Conservation (phyloP, 2,329 filamentous ascomycete species). For the Keithomyces neogunnii region DNA sequence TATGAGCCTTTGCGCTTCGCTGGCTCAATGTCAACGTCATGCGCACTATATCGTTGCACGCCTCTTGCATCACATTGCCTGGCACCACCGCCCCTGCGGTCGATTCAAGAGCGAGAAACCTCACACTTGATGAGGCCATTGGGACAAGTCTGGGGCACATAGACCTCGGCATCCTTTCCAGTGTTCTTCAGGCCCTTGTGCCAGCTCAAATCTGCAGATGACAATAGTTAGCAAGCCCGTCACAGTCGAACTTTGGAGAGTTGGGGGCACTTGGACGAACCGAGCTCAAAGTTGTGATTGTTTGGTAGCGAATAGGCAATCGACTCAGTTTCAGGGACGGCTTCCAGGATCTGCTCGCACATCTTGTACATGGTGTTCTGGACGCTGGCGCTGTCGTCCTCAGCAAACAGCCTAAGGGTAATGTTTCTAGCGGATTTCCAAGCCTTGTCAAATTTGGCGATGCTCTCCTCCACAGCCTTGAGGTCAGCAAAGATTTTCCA, state of each 20-base stretch:
- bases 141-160: conserved; percentile 83
- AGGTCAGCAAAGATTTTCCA: conserved; percentile 68
- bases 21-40: background rate
- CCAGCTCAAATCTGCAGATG: conserved; percentile 73
- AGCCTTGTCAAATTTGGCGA: conserved; percentile 66
- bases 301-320: conserved; percentile 86
- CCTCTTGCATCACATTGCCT: background rate
- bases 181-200: conserved; percentile 94
- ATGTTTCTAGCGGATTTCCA: conserved; percentile 72
- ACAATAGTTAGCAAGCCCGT: background rate
- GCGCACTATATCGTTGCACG: background rate
- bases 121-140: conserved; percentile 96
- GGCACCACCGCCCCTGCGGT: background rate
- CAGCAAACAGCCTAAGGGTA: conserved; percentile 86
- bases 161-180: conserved; percentile 90
- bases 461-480: conserved; percentile 55
- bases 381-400: conserved; percentile 84
- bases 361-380: conserved; percentile 99
- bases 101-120: conserved; percentile 49
- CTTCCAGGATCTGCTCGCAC: conserved; percentile 75
- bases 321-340: conserved; percentile 59
- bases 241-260: background rate
- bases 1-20: background rate
- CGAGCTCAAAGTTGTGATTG: conserved; percentile 98
- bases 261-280: conserved; percentile 16